A percentile compares a stretch with the other conserved stretches of the same genome.
These are phyloP conservation scores for Selenicereus undatus DNA, from an alignment of 148 eudicot species.

Conservation along the genomic window DNA sequence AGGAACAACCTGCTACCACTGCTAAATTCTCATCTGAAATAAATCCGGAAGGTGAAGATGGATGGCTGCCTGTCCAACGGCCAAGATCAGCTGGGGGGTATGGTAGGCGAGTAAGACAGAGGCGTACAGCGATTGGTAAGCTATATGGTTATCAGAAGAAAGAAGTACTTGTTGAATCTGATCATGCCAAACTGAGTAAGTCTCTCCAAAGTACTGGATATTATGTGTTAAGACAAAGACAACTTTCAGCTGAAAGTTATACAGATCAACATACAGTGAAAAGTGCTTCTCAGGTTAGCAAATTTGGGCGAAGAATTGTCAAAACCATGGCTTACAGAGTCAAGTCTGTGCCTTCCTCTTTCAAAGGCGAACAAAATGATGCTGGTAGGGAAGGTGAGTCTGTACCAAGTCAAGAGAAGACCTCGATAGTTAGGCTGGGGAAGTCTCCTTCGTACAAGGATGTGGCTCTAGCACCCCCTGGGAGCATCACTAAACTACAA, in stretches of 20 bases:
- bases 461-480: conserved; percentile 97
- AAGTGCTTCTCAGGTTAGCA: conserved; percentile 45
- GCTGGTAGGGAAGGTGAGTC: conserved; percentile 42
- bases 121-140: conserved; percentile 52
- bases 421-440: conserved; percentile 76
- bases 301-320: conserved; percentile 75
- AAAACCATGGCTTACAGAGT: conserved; percentile 84
- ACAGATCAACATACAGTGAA: conserved; percentile 58
- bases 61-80: conserved; percentile 94
- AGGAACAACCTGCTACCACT: conserved; percentile 28
- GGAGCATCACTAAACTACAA: conserved; percentile 72
- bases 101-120: conserved; percentile 71
- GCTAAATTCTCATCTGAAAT: conserved; percentile 43
- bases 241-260: conserved; percentile 54
- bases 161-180: conserved; percentile 53
- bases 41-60: conserved; percentile 77
- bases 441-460: conserved; percentile 98
- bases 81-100: conserved; percentile 82
- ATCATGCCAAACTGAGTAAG: conserved; percentile 50
- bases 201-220: conserved; percentile 53
- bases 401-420: conserved; percentile 46
- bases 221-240: conserved; percentile 68
- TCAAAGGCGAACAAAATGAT: conserved; percentile 41
- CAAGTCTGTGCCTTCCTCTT: conserved; percentile 66
- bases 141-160: conserved; percentile 69